phyloP scores from a whole-genome alignment of 805 yeast species.

The Ogataea allantospora region DNA sequence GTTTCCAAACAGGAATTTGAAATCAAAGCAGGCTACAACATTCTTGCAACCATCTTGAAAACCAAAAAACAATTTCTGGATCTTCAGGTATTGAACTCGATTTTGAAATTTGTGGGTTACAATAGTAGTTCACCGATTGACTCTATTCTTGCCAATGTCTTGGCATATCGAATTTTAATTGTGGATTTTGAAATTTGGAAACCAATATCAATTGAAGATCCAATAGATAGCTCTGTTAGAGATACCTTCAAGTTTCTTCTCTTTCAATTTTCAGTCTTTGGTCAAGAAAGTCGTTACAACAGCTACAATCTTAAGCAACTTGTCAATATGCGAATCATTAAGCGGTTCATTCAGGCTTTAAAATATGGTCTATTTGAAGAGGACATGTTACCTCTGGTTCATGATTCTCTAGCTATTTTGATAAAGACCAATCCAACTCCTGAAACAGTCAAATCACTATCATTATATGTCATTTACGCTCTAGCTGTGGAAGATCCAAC shows the following conservation, averaged over 20 bases:
- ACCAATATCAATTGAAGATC: slow-evolving; percentile 19
- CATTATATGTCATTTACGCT: slow-evolving; percentile 51
- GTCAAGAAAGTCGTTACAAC: slow-evolving; percentile 50
- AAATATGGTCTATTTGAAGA: slow-evolving; percentile 40
- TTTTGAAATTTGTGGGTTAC: slow-evolving; percentile 58
- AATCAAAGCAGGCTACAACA: slow-evolving; percentile 56
- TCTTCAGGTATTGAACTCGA: slow-evolving; percentile 45
- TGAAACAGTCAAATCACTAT: slow-evolving; percentile 52
- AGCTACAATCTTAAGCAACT: slow-evolving; percentile 53
- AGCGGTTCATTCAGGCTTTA: slow-evolving; percentile 48
- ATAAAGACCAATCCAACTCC: slow-evolving; percentile 49
- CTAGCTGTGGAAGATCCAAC: slow-evolving; percentile 30
- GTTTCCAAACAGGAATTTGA: slow-evolving; percentile 58
- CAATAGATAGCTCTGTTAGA: slow-evolving; percentile 22
- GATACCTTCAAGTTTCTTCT: slow-evolving; percentile 53
- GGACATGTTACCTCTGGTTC: slow-evolving; percentile 37
- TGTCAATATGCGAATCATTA: slow-evolving; percentile 46
- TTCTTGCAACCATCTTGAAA: slow-evolving; percentile 52
- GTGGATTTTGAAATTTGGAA: slow-evolving; percentile 65
- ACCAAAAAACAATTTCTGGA: slow-evolving; percentile 41
- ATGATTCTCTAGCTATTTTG: slow-evolving; percentile 40
- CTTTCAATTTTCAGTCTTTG: slow-evolving; percentile 56
- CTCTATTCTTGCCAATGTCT: slow-evolving; percentile 54
- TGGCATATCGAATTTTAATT: slow-evolving; percentile 56
- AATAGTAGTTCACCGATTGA: slow-evolving; percentile 48